Conservation (phyloP, 192 early-diverging fungal species). For the Phycomyces blakesleeanus region DNA sequence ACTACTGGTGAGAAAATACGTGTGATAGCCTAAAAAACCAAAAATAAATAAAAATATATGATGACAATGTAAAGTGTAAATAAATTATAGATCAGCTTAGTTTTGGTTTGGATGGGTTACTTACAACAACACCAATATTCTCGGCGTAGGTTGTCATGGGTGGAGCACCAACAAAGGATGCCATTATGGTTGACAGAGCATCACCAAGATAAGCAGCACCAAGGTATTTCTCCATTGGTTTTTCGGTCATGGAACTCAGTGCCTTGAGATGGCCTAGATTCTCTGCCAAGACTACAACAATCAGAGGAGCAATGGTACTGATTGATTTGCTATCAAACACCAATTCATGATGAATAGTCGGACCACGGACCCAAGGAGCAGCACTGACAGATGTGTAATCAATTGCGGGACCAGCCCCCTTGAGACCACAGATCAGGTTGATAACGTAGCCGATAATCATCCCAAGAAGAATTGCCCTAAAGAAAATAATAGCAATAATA, state of each 20-base stretch:
- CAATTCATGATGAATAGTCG: conserved; percentile 27
- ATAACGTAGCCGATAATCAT: conserved; percentile 33
- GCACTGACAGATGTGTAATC: conserved; percentile 27
- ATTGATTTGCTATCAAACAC: conserved; percentile 42
- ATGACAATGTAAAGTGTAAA: no score
- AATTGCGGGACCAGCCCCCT: conserved; percentile 26
- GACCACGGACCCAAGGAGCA: conserved; percentile 39
- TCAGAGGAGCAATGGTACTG: conserved; percentile 41
- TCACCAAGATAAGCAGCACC: conserved; percentile 54
- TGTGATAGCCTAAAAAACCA: conserved; percentile 39
- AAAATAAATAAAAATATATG: no score
- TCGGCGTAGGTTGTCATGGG: conserved; percentile 58
- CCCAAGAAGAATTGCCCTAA: conserved; percentile 42
- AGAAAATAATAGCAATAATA: neutral
- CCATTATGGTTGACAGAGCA: conserved; percentile 45
- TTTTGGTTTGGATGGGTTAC: no score
- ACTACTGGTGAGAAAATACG: conserved; percentile 49
- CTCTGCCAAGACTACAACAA: conserved; percentile 49
- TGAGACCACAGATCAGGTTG: conserved; percentile 35
- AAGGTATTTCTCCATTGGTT: conserved; percentile 41
- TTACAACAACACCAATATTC: conserved; percentile 49
- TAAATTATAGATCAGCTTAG: no score
- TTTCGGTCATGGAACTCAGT: conserved; percentile 39
- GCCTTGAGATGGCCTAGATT: conserved; percentile 56
- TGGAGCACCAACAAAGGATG: conserved; percentile 36